A percentile compares a stretch with the other conserved stretches of the same genome.
phyloP scores from a whole-genome alignment of 805 yeast genomes.

The Tetrapisispora phaffii region DNA sequence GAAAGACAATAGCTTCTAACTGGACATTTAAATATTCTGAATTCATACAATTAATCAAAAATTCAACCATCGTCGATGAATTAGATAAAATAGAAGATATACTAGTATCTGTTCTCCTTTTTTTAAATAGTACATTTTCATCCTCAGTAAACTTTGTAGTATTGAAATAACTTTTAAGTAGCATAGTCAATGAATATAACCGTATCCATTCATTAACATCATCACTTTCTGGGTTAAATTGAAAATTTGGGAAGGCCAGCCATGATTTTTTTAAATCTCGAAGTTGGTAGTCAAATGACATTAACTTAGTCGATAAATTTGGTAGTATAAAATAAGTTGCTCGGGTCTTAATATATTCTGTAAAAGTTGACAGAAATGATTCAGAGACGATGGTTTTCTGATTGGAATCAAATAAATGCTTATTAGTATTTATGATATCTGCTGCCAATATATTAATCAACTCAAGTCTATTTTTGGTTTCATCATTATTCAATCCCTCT shows the following conservation, averaged over 20 bases:
- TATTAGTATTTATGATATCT: slow-evolving; percentile 13
- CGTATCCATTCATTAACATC: slow-evolving; percentile 13
- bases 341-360: slow-evolving; percentile 13
- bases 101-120: slow-evolving; percentile 9
- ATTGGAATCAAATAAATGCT: background rate
- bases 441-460: slow-evolving; percentile 39
- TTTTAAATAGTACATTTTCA: slow-evolving; percentile 15
- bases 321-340: background rate
- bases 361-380: background rate
- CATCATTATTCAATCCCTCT: slow-evolving; percentile 34
- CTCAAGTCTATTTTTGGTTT: slow-evolving; percentile 35
- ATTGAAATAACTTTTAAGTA: slow-evolving; percentile 12
- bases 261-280: slow-evolving; percentile 4
- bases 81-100: slow-evolving; percentile 8
- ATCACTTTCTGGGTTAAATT: slow-evolving; percentile 5
- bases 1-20: slow-evolving; percentile 15
- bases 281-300: background rate
- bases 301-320: background rate
- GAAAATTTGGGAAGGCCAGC: slow-evolving; percentile 14
- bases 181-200: slow-evolving; percentile 9
- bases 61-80: slow-evolving; percentile 11
- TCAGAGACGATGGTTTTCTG: background rate
- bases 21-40: slow-evolving; percentile 3
- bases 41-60: slow-evolving; percentile 13
- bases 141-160: background rate